Evolutionary conservation across 305 asterid species (phyloP).

Genomic region (Caryopteris hybrid): DNA sequence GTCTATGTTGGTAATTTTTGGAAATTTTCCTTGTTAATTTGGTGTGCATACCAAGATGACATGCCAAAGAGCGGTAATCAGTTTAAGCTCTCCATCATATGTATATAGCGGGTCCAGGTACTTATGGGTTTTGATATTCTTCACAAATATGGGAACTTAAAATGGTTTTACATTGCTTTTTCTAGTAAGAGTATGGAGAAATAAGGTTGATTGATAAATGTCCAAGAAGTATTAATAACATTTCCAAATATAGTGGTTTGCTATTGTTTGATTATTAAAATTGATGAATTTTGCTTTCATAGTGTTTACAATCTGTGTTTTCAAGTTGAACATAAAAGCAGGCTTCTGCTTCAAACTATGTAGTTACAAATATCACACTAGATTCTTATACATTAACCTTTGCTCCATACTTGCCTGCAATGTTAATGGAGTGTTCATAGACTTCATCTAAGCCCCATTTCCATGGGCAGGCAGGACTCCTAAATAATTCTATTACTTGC

Average conservation of each 20-base stretch:
- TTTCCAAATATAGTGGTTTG: neutral
- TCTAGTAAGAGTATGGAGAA: neutral
- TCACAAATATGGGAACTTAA: neutral
- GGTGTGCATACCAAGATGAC: neutral
- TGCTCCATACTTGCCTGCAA: neutral
- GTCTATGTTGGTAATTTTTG: neutral
- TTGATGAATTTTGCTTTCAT: neutral
- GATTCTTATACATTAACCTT: neutral
- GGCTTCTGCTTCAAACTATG: neutral
- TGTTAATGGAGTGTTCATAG: slow-evolving; percentile 1
- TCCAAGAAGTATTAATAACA: neutral
- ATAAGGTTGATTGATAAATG: neutral
- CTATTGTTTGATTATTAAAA: neutral
- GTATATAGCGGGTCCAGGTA: neutral
- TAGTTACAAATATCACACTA: neutral
- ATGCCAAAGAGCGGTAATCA: neutral
- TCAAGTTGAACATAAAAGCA: neutral
- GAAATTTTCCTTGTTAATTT: neutral
- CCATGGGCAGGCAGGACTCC: slow-evolving; percentile 9
- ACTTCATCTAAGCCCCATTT: slow-evolving; percentile 2
- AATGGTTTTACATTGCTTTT: neutral
- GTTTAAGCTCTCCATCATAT: neutral
- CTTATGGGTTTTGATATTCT: neutral
- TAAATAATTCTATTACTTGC: neutral
- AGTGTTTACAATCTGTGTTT: neutral